Conservation (phyloP, 805 yeast species). For the Yamadazyma paraphyllophila region DNA sequence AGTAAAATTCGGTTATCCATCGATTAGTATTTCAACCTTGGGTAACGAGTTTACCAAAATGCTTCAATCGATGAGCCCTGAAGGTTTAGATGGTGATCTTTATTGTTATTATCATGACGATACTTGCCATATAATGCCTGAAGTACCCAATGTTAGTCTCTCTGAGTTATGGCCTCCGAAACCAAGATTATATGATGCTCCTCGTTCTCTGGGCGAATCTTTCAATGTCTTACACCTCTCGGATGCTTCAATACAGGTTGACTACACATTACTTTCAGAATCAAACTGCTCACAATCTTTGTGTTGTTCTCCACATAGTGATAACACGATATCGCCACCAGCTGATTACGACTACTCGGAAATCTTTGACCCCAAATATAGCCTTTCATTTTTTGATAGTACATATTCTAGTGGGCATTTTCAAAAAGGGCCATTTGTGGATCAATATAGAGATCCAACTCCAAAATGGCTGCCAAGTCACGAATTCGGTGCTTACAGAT, state of each 20-base stretch:
- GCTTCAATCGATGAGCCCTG: slow-evolving; percentile 50
- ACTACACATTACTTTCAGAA: slow-evolving; percentile 52
- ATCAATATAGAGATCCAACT: slow-evolving; percentile 13
- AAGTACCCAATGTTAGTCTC: slow-evolving; percentile 34
- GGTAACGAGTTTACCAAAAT: slow-evolving; percentile 44
- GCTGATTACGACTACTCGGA: slow-evolving; percentile 23
- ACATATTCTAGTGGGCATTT: slow-evolving; percentile 24
- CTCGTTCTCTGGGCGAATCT: slow-evolving; percentile 25
- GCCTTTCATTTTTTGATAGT: slow-evolving; percentile 24
- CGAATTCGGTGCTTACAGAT: slow-evolving; percentile 57
- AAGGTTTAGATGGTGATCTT: slow-evolving; percentile 50
- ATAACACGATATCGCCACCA: slow-evolving; percentile 27
- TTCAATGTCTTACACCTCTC: slow-evolving; percentile 64
- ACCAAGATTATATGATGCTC: slow-evolving; percentile 20
- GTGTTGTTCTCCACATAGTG: slow-evolving; percentile 60
- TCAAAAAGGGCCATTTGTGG: slow-evolving; percentile 26
- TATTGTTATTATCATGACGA: slow-evolving; percentile 35
- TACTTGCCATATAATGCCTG: slow-evolving; percentile 51
- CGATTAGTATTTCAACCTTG: slow-evolving; percentile 27
- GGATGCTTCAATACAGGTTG: slow-evolving; percentile 60
- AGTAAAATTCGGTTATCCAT: slow-evolving; percentile 25
- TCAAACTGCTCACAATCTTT: slow-evolving; percentile 52
- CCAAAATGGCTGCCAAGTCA: slow-evolving; percentile 48
- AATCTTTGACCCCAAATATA: slow-evolving; percentile 19
- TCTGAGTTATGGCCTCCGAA: slow-evolving; percentile 36